phyloP scores from a whole-genome alignment of 805 yeast species.

The Scheffersomyces lignosus region DNA sequence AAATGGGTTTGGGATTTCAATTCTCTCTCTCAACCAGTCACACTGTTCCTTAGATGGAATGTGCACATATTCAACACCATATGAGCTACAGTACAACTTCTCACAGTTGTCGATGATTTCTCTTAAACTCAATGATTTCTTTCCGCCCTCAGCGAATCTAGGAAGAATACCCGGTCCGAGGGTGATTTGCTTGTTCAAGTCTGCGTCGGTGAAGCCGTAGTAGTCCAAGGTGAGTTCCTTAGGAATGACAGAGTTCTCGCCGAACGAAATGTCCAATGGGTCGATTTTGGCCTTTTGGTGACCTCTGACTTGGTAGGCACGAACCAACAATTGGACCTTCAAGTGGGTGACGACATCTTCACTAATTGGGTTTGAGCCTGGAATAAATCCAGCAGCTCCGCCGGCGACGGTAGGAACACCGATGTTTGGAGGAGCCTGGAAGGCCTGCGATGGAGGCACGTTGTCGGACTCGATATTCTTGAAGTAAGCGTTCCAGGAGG shows the following conservation, averaged over 20 bases:
- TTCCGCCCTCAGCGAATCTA: conserved; percentile 71
- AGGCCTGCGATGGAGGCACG: conserved; percentile 74
- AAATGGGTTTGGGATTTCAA: conserved; percentile 89
- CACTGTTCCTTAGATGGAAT: conserved; percentile 93
- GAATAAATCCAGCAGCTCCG: conserved; percentile 61
- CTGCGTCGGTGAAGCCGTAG: conserved; percentile 88
- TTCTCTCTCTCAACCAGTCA: conserved; percentile 97
- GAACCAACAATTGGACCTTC: conserved; percentile 92
- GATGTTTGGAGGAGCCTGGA: conserved; percentile 87
- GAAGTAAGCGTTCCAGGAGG: conserved; percentile 96
- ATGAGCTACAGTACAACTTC: conserved; percentile 78
- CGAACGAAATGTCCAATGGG: conserved; percentile 90
- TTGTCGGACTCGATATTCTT: conserved; percentile 76
- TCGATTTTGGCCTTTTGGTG: conserved; percentile 94
- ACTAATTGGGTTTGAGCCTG: conserved; percentile 48
- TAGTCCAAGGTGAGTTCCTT: conserved; percentile 88
- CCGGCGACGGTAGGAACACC: conserved; percentile 82
- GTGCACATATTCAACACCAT: conserved; percentile 95
- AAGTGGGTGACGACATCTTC: conserved; percentile 81
- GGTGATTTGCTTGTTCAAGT: conserved; percentile 77
- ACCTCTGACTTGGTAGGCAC: conserved; percentile 99
- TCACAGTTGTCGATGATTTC: conserved; percentile 82
- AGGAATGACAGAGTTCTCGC: conserved; percentile 67
- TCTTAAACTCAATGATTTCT: conserved; percentile 65
- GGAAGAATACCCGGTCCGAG: conserved; percentile 98